phyloP scores from a whole-genome alignment of 2,329 filamentous ascomycete genomes.

The Didymella lethalis region DNA sequence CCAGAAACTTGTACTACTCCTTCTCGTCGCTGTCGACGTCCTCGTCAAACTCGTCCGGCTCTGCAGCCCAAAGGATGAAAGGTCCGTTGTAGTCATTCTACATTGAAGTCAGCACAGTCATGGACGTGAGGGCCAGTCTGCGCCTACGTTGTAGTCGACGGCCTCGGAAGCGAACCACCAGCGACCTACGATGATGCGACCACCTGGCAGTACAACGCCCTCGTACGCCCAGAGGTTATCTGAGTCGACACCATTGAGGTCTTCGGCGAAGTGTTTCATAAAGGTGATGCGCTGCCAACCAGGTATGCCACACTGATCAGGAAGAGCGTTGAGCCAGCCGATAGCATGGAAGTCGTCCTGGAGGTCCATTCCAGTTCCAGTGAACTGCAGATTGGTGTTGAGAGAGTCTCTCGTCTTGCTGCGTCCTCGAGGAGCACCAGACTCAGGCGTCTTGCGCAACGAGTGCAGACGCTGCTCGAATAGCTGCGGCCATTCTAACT shows the following conservation, averaged over 20 bases:
- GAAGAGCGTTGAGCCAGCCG: constrained; percentile 61
- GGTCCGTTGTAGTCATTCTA: constrained; percentile 38
- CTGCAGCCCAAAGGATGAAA: constrained; percentile 49
- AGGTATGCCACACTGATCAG: constrained; percentile 56
- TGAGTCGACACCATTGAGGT: constrained; percentile 38
- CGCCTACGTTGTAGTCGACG: constrained; percentile 32
- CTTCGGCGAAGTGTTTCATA: constrained; percentile 59
- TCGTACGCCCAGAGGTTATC: constrained; percentile 59
- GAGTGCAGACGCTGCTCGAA: constrained; percentile 55
- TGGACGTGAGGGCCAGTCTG: background rate
- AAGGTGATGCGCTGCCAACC: constrained; percentile 64
- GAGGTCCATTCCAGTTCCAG: constrained; percentile 51
- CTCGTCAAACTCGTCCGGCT: constrained; percentile 15
- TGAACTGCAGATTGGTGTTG: constrained; percentile 45
- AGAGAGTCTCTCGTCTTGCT: constrained; percentile 11
- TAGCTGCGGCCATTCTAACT: constrained; percentile 46
- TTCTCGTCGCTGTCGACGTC: background rate
- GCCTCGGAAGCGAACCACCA: constrained; percentile 54
- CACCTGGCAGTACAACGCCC: constrained; percentile 58
- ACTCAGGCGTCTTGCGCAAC: constrained; percentile 31
- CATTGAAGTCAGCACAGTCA: constrained; percentile 16
- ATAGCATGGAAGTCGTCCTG: constrained; percentile 44
- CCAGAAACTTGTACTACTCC: constrained; percentile 4
- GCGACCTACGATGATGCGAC: constrained; percentile 56
- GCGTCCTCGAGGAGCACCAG: constrained; percentile 17